Evolutionary conservation across 1,284 basidiomycete genomes (phyloP).

Genomic region (Microbotryomycetes sp.): DNA sequence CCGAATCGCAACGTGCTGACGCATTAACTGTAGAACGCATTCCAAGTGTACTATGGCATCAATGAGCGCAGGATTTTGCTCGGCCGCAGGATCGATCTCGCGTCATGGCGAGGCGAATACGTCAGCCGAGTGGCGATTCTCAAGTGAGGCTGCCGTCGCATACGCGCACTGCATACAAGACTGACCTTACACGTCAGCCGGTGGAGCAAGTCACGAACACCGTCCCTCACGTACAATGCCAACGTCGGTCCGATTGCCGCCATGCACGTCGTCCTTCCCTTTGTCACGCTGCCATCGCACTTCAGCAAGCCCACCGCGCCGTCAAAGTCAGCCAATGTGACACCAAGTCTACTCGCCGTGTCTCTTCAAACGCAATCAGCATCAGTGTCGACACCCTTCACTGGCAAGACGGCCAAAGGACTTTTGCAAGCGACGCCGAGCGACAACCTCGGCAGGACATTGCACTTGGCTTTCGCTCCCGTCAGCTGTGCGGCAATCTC

Average conservation of each 20-base stretch:
- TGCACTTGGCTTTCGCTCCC: constrained; percentile 12
- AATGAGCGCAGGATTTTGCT: constrained; percentile 1
- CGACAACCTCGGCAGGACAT: constrained; percentile 24
- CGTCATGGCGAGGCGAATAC: constrained; percentile 33
- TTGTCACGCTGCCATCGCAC: not conserved
- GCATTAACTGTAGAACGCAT: constrained; percentile 8
- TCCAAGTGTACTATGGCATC: constrained; percentile 24
- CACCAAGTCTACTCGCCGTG: constrained; percentile 21
- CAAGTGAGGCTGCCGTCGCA: constrained; percentile 1
- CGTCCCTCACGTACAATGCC: constrained; percentile 25
- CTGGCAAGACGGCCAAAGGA: constrained; percentile 28
- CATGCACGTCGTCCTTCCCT: constrained; percentile 16
- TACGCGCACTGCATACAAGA: not conserved
- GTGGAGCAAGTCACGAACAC: constrained; percentile 22
- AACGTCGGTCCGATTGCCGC: constrained; percentile 26
- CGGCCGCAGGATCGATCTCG: constrained; percentile 24
- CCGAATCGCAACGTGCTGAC: not conserved
- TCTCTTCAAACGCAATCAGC: constrained; percentile 24
- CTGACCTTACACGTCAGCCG: constrained; percentile 3
- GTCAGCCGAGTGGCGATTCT: constrained; percentile 21
- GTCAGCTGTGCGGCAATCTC: constrained; percentile 16
- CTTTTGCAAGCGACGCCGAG: constrained; percentile 25
- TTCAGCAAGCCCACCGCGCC: constrained; percentile 1
- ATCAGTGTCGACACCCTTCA: constrained; percentile 31
- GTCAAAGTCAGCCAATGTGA: not conserved